Conservation (phyloP, 345 rosid species). For the Syzygium oleosum region DNA sequence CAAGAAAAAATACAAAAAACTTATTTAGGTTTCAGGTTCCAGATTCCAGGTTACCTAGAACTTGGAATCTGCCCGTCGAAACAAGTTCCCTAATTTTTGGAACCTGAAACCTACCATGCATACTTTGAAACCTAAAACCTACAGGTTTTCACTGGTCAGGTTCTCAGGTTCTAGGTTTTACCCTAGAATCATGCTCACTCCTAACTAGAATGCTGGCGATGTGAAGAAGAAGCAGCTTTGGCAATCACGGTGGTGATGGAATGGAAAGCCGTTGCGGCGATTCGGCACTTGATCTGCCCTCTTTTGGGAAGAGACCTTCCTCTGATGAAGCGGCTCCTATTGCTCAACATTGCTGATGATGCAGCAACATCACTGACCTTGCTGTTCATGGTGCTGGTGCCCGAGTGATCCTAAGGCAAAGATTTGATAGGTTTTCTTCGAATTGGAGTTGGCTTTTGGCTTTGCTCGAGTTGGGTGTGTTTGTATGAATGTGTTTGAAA, state of each 20-base stretch:
- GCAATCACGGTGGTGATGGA: slow-evolving; percentile 40
- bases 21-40: too few species aligned
- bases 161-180: too few species aligned
- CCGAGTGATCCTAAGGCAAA: not conserved
- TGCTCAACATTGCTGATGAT: not conserved
- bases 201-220: slow-evolving; percentile 8
- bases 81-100: too few species aligned
- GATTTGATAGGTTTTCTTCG: not conserved
- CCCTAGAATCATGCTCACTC: too few species aligned
- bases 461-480: not conserved
- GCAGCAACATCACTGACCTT: slow-evolving; percentile 15
- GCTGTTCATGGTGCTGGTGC: slow-evolving; percentile 21
- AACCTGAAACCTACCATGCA: too few species aligned
- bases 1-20: too few species aligned
- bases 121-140: too few species aligned
- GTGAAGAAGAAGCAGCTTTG: slow-evolving; percentile 17
- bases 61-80: too few species aligned
- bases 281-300: slow-evolving; percentile 51
- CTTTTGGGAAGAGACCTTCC: slow-evolving; percentile 34
- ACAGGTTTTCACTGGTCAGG: too few species aligned
- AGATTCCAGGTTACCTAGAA: too few species aligned
- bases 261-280: slow-evolving; percentile 42
- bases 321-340: slow-evolving; percentile 2
- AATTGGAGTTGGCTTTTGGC: not conserved
- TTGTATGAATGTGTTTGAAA: not conserved